Conservation (phyloP, 768 basidiomycete species). For the Cytidiella melzeri region DNA sequence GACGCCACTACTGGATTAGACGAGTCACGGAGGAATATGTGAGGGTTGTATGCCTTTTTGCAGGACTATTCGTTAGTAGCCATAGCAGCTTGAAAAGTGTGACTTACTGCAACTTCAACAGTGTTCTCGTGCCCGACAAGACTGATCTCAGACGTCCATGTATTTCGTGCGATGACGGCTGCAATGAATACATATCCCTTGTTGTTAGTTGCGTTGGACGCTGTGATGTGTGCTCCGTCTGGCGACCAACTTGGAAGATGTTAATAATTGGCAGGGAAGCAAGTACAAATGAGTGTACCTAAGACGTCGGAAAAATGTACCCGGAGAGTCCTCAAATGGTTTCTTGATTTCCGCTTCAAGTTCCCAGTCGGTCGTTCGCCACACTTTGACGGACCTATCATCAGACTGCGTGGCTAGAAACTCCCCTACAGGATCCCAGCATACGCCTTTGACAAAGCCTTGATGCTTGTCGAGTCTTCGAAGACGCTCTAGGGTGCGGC, state of each 20-base stretch:
- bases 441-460: conserved; percentile 97
- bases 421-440: conserved; percentile 98
- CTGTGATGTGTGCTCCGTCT: conserved; percentile 97
- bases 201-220: conserved; percentile 95
- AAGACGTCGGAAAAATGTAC: conserved; percentile 88
- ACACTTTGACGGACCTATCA: conserved; percentile 94
- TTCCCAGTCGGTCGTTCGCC: conserved; percentile 91
- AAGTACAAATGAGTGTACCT: conserved; percentile 42
- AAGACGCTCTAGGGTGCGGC: conserved; percentile 55
- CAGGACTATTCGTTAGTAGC: too few species aligned
- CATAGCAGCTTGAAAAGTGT: too few species aligned
- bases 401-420: conserved; percentile 97
- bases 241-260: conserved; percentile 79
- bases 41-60: conserved; percentile 84
- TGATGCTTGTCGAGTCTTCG: conserved; percentile 83
- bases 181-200: conserved; percentile 97
- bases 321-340: conserved; percentile 91
- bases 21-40: conserved; percentile 82
- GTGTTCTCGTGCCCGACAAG: conserved; percentile 97
- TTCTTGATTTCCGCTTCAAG: conserved; percentile 80
- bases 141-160: conserved; percentile 89
- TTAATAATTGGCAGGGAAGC: not conserved
- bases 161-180: conserved; percentile 83
- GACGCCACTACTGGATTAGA: conserved; percentile 60
- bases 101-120: conserved; percentile 89